These are phyloP conservation scores for Chytriomyces hyalinus DNA, from an alignment of 192 early-diverging fungal genomes.

Conservation along the genomic window DNA sequence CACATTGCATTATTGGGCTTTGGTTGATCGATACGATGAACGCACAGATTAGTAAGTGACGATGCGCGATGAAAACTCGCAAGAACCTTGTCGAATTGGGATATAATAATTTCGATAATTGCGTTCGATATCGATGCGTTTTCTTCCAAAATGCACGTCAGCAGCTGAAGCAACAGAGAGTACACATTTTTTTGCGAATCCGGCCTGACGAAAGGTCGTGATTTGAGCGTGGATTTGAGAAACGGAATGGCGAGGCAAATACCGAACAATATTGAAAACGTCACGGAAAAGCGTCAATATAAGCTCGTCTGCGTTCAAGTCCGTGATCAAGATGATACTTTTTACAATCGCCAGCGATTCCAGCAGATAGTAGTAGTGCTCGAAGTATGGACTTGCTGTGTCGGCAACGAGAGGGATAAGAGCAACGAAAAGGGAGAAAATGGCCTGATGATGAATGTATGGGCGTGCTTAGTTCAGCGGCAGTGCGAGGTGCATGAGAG, in stretches of 20 bases:
- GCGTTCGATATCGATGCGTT: constrained; percentile 70
- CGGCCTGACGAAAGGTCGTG: constrained; percentile 43
- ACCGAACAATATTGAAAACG: constrained; percentile 75
- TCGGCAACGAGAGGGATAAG: constrained; percentile 75
- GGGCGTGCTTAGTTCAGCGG: background rate
- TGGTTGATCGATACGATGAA: background rate
- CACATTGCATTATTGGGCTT: constrained; percentile 62
- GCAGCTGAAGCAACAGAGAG: constrained; percentile 77
- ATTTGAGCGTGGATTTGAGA: background rate
- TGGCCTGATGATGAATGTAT: constrained; percentile 49
- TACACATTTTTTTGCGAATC: constrained; percentile 79
- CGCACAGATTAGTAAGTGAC: background rate
- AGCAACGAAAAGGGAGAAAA: constrained; percentile 83
- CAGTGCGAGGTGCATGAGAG: background rate
- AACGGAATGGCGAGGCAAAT: background rate
- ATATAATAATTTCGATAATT: constrained; percentile 83
- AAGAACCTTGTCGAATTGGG: constrained; percentile 70
- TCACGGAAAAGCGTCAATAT: constrained; percentile 71
- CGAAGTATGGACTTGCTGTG: constrained; percentile 67
- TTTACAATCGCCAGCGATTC: constrained; percentile 86
- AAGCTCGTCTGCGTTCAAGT: constrained; percentile 81
- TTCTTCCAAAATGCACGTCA: constrained; percentile 85
- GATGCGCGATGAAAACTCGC: background rate
- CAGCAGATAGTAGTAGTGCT: constrained; percentile 82
- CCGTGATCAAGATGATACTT: constrained; percentile 78